Evolutionary conservation across 2,329 filamentous ascomycete species (phyloP).

Genomic region (Pseudogymnoascus sp.): DNA sequence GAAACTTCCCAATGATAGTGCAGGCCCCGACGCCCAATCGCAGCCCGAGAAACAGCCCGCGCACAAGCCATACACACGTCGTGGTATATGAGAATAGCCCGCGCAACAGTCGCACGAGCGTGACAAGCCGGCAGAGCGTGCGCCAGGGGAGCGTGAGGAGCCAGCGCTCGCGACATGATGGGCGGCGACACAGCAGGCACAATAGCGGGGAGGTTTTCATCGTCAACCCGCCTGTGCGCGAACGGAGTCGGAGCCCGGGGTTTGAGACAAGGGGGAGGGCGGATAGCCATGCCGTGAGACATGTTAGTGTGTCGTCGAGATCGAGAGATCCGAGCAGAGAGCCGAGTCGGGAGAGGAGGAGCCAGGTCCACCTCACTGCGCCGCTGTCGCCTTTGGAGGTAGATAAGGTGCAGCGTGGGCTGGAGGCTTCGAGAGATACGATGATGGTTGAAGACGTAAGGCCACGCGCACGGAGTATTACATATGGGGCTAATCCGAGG

Average conservation of each 20-base stretch:
- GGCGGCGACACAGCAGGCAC: neutral
- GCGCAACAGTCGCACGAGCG: constrained; percentile 4
- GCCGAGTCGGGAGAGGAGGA: constrained; percentile 7
- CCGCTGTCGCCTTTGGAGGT: neutral
- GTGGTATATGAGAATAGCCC: neutral
- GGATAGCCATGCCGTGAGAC: constrained; percentile 1
- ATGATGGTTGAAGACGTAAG: constrained; percentile 8
- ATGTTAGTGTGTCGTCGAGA: neutral
- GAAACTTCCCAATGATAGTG: constrained; percentile 3
- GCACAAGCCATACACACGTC: constrained; percentile 4
- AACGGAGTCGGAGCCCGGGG: neutral
- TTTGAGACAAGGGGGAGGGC: neutral
- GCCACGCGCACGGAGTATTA: constrained; percentile 9
- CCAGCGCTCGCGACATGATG: constrained; percentile 1
- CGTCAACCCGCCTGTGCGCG: constrained; percentile 2
- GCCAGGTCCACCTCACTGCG: neutral
- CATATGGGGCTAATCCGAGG: constrained; percentile 8
- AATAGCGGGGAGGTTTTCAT: constrained; percentile 1
- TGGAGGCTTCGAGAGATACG: neutral
- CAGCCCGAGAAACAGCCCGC: neutral
- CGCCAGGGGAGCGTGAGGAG: neutral
- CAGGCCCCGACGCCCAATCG: constrained; percentile 7
- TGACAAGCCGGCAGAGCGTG: neutral
- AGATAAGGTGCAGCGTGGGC: neutral
- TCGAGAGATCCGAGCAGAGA: neutral